These are phyloP conservation scores for Sarocladium kiliense DNA, from an alignment of 2,329 filamentous ascomycete genomes.

Conservation along the genomic window DNA sequence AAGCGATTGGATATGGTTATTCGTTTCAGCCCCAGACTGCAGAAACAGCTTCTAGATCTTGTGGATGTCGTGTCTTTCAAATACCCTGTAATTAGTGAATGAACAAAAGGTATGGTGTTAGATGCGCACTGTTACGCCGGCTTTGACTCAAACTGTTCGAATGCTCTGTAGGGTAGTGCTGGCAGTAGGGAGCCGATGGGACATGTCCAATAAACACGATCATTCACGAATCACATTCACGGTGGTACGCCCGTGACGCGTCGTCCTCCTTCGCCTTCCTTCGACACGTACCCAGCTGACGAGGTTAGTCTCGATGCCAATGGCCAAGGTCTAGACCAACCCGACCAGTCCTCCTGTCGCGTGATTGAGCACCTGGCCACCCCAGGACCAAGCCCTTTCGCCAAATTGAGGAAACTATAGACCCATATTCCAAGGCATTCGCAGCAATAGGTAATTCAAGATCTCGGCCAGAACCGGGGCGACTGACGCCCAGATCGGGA, in stretches of 20 bases:
- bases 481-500: background rate
- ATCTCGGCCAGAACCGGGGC: constrained; percentile 4
- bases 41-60: too few relatives aligned
- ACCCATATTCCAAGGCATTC: background rate
- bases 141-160: too few relatives aligned
- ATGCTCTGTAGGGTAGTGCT: background rate
- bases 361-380: background rate
- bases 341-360: background rate
- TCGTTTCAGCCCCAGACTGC: too few relatives aligned
- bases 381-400: too few relatives aligned
- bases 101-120: too few relatives aligned
- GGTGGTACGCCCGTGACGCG: too few relatives aligned
- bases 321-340: background rate
- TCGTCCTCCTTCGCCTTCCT: background rate
- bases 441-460: background rate
- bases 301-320: background rate
- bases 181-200: too few relatives aligned
- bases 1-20: too few relatives aligned
- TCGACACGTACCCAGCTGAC: background rate
- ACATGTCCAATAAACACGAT: too few relatives aligned
- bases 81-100: too few relatives aligned
- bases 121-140: too few relatives aligned
- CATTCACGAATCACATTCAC: background rate
- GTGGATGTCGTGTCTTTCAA: too few relatives aligned
- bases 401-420: background rate